Percentiles rank a stretch among this genome's conserved stretches.
Conservation (phyloP, 1,284 basidiomycete species). For the Ceraceosorus guamensis region DNA sequence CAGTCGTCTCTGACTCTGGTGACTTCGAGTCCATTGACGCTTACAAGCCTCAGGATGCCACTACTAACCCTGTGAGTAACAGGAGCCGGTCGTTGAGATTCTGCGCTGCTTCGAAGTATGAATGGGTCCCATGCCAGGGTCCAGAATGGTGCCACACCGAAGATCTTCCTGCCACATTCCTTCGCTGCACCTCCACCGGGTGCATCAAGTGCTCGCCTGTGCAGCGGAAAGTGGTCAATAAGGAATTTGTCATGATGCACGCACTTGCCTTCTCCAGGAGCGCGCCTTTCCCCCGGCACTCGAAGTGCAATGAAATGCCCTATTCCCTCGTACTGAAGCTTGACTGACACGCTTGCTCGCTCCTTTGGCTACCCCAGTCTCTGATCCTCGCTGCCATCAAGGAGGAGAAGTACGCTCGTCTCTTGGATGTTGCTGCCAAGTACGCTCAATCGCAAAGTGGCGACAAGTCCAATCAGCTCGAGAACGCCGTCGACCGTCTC, state of each 20-base stretch:
- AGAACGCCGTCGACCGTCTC: slow-evolving; percentile 78
- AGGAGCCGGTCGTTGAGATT: too few species aligned
- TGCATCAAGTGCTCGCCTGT: too few species aligned
- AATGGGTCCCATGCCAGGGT: neutral
- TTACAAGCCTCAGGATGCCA: slow-evolving; percentile 49
- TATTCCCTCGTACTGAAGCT: too few species aligned
- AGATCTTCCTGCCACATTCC: too few species aligned
- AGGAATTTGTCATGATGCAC: too few species aligned
- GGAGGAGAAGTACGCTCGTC: slow-evolving; percentile 73
- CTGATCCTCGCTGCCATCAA: slow-evolving; percentile 83
- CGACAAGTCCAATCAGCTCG: slow-evolving; percentile 39
- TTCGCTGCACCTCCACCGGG: too few species aligned
- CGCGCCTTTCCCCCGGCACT: too few species aligned
- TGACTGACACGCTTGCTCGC: slow-evolving; percentile 2
- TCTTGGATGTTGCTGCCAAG: slow-evolving; percentile 76
- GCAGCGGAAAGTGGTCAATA: too few species aligned
- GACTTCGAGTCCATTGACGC: slow-evolving; percentile 46
- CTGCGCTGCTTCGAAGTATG: neutral
- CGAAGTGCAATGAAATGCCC: too few species aligned
- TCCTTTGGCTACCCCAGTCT: slow-evolving; percentile 28
- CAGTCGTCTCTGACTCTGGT: slow-evolving; percentile 47
- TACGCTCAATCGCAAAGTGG: slow-evolving; percentile 69
- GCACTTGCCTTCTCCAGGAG: too few species aligned
- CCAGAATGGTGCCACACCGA: neutral
- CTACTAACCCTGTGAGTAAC: slow-evolving; percentile 46